Conservation (phyloP, 75 land plant genomes). For the Sequoiadendron giganteum region DNA sequence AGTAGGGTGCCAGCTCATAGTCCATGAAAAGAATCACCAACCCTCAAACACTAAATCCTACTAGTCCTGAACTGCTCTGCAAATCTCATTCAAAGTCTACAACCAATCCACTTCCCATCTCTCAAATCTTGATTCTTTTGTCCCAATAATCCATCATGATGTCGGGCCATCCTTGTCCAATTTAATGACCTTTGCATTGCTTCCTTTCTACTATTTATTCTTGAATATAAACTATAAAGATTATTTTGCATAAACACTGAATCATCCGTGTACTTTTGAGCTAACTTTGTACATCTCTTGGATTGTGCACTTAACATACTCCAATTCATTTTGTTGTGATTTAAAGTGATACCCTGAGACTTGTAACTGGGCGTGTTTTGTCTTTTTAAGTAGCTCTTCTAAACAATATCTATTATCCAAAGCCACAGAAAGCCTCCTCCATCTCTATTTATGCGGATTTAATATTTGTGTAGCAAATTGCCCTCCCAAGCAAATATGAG, state of each 20-base stretch:
- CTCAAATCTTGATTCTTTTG: not conserved
- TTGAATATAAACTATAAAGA: too few species aligned
- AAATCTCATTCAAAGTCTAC: not conserved
- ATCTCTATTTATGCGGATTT: too few species aligned
- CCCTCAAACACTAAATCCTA: not conserved
- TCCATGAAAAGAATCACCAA: not conserved
- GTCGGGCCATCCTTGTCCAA: not conserved
- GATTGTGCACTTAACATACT: not conserved
- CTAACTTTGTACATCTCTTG: not conserved
- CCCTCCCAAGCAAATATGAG: too few species aligned
- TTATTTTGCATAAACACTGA: not conserved
- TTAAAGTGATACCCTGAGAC: too few species aligned
- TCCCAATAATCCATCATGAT: not conserved
- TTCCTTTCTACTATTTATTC: too few species aligned
- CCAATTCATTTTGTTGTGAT: not conserved
- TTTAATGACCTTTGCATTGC: not conserved
- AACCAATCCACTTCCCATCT: not conserved
- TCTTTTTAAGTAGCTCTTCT: too few species aligned
- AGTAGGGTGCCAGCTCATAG: not conserved
- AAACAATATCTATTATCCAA: too few species aligned
- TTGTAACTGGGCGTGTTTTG: too few species aligned
- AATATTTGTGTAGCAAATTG: too few species aligned
- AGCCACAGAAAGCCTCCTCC: too few species aligned
- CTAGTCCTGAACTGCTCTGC: not conserved
- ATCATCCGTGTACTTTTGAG: not conserved